Evolutionary conservation across 495 filamentous ascomycete genomes (phyloP).

Genomic region (Talaromyces thailandensis): DNA sequence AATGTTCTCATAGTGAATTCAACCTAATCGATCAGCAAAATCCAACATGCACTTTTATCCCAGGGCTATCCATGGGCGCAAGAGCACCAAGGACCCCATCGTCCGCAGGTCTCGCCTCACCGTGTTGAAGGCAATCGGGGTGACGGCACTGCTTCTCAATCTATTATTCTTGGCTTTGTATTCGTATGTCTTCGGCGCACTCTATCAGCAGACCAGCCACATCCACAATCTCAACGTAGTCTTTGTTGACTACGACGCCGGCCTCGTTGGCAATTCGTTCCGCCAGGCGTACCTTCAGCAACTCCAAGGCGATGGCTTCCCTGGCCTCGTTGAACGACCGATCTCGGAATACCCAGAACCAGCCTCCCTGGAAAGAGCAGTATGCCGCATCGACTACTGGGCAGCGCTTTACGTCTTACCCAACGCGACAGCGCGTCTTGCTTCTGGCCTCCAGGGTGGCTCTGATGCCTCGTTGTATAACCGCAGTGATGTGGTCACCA

Average conservation of each 20-base stretch:
- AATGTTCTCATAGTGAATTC: no score
- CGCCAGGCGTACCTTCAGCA: conserved; percentile 26
- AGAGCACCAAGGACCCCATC: neutral
- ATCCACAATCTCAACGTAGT: conserved; percentile 34
- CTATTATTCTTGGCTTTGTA: conserved; percentile 35
- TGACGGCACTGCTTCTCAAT: neutral
- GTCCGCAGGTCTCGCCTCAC: neutral
- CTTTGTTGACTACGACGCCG: conserved; percentile 40
- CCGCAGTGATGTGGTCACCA: conserved; percentile 24
- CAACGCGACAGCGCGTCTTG: conserved; percentile 27
- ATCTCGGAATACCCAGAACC: conserved; percentile 17
- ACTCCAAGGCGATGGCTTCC: conserved; percentile 27
- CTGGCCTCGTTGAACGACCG: conserved; percentile 26
- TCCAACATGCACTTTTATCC: neutral
- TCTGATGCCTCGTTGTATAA: conserved; percentile 21
- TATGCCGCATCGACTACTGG: conserved; percentile 40
- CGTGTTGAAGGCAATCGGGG: neutral
- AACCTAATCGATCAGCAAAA: no score
- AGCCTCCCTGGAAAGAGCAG: conserved; percentile 15
- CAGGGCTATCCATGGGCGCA: neutral
- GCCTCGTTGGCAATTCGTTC: conserved; percentile 32
- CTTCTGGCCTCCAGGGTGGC: conserved; percentile 24
- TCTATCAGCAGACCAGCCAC: conserved; percentile 29
- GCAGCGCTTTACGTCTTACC: conserved; percentile 30
- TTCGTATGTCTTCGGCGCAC: conserved; percentile 36